Percentiles rank a stretch among this genome's conserved stretches.
phyloP scores from a whole-genome alignment of 1,284 basidiomycete species.

The Ganoderma multipileum region DNA sequence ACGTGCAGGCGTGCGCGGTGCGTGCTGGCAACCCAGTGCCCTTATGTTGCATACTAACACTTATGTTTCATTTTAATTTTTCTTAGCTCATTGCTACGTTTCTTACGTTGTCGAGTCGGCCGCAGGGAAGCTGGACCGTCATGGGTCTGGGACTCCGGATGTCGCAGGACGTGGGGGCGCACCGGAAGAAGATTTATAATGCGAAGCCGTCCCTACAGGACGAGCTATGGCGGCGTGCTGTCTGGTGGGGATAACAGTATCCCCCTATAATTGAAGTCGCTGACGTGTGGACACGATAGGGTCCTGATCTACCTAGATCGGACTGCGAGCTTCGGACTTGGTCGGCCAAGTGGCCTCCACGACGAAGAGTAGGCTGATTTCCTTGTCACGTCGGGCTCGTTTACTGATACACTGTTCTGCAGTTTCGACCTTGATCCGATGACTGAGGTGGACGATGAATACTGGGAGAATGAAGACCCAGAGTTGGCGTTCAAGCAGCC shows the following conservation, averaged over 20 bases:
- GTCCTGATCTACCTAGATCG: conserved; percentile 57
- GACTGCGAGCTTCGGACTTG: conserved; percentile 59
- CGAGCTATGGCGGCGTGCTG: conserved; percentile 59
- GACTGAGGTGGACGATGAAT: conserved; percentile 75
- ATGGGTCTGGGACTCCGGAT: conserved; percentile 52
- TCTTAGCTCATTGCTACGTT: too few relatives aligned
- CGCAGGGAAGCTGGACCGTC: conserved; percentile 47
- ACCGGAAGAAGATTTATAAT: conserved; percentile 45
- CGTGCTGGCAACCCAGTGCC: conserved; percentile 5
- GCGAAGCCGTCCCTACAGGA: conserved; percentile 44
- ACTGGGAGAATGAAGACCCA: conserved; percentile 59
- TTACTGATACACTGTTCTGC: not conserved
- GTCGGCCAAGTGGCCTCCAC: conserved; percentile 67
- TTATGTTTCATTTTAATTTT: too few relatives aligned
- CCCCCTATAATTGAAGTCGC: not conserved
- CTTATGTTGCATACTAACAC: conserved; percentile 34
- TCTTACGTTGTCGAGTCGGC: not conserved
- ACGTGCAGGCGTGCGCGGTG: conserved; percentile 72
- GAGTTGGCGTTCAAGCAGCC: conserved; percentile 58
- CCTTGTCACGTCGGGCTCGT: not conserved
- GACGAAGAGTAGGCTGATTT: conserved; percentile 64
- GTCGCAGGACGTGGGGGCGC: conserved; percentile 51
- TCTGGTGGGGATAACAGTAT: conserved; percentile 41
- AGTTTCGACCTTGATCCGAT: conserved; percentile 75
- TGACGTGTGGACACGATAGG: conserved; percentile 38